Evolutionary conservation across 768 basidiomycete species (phyloP).

Genomic region (Crassisporium funariophilum): DNA sequence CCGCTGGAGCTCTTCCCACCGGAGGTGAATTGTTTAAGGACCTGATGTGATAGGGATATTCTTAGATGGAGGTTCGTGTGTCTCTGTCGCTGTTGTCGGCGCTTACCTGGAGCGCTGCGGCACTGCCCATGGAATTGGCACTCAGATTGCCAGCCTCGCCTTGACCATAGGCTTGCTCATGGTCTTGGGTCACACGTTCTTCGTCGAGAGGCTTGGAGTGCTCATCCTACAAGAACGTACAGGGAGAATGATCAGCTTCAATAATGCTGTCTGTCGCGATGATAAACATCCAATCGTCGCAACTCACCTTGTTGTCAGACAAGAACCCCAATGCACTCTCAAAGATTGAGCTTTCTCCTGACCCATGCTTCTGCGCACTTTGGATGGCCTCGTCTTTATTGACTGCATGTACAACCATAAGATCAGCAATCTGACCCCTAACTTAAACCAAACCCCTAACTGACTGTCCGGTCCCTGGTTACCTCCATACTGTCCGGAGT

Average conservation of each 20-base stretch:
- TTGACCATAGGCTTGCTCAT: slow-evolving; percentile 61
- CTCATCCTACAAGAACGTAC: slow-evolving; percentile 37
- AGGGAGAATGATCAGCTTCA: neutral
- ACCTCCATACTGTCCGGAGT: slow-evolving; percentile 34
- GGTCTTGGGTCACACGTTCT: slow-evolving; percentile 58
- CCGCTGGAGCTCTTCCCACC: slow-evolving; percentile 39
- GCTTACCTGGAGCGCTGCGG: slow-evolving; percentile 73
- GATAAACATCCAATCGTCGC: neutral
- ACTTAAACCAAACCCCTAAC: slow-evolving; percentile 3
- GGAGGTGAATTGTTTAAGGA: slow-evolving; percentile 68
- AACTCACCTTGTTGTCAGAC: slow-evolving; percentile 50
- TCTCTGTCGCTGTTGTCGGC: too few relatives aligned
- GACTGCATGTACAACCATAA: slow-evolving; percentile 43
- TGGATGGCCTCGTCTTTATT: slow-evolving; percentile 63
- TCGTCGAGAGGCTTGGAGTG: slow-evolving; percentile 70
- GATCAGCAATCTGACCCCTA: slow-evolving; percentile 3
- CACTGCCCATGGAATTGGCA: slow-evolving; percentile 69
- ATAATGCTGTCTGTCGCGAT: too few relatives aligned
- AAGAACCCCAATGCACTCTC: slow-evolving; percentile 55
- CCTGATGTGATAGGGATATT: slow-evolving; percentile 36
- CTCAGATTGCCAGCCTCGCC: slow-evolving; percentile 52
- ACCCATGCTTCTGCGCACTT: slow-evolving; percentile 55
- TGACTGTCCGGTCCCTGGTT: slow-evolving; percentile 32
- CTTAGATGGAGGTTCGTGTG: too few relatives aligned
- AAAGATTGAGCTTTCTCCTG: slow-evolving; percentile 61